Evolutionary conservation across 139 green algal genomes (phyloP).

Genomic region (Chara braunii): DNA sequence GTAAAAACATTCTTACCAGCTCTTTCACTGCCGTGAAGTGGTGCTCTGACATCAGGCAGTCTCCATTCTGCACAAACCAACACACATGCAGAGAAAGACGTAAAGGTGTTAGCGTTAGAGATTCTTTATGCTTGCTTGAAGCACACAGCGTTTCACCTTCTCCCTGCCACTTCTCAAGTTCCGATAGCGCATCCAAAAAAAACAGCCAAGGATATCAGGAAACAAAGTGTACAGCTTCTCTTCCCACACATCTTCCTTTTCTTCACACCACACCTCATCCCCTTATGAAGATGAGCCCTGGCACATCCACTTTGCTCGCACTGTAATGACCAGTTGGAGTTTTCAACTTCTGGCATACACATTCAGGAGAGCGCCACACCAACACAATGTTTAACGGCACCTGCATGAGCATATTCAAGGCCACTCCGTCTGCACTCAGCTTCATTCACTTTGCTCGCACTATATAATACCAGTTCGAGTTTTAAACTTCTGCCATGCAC

Average conservation of each 20-base stretch:
- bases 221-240: constrained; percentile 1
- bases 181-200: no score
- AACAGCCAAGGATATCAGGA: constrained; percentile 10
- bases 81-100: constrained; percentile 14
- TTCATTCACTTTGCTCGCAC: not conserved
- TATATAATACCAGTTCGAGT: not conserved
- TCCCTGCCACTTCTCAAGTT: no score
- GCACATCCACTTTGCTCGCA: not conserved
- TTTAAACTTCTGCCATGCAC: not conserved
- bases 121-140: no score
- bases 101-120: not conserved
- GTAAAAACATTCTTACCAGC: no score
- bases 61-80: not conserved
- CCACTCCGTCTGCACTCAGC: not conserved
- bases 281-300: no score
- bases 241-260: no score
- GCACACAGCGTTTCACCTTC: no score
- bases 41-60: constrained; percentile 6
- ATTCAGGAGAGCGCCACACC: not conserved
- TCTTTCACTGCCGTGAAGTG: constrained; percentile 26
- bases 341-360: not conserved
- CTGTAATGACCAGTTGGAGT: not conserved
- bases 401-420: not conserved
- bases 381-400: not conserved
- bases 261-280: no score